Conservation (phyloP, 768 basidiomycete genomes). For the Boletus barrowsii region DNA sequence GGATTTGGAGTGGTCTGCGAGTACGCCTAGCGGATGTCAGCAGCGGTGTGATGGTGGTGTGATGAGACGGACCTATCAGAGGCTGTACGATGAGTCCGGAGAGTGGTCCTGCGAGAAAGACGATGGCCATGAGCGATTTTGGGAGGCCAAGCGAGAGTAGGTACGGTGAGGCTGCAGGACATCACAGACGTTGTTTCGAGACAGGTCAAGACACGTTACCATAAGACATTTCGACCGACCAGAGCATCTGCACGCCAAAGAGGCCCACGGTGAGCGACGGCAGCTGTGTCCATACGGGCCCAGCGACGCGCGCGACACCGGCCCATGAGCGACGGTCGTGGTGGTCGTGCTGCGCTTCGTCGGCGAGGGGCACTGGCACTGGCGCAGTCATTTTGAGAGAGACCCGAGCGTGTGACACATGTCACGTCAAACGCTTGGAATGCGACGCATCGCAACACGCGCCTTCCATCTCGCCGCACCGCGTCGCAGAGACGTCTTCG, state of each 20-base stretch:
- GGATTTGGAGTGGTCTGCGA: slow-evolving; percentile 83
- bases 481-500: slow-evolving; percentile 37
- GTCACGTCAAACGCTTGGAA: neutral
- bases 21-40: slow-evolving; percentile 39
- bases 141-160: slow-evolving; percentile 84
- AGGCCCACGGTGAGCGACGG: slow-evolving; percentile 75
- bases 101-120: slow-evolving; percentile 89
- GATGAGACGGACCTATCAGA: slow-evolving; percentile 58
- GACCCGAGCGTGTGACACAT: neutral
- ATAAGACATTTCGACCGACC: slow-evolving; percentile 95
- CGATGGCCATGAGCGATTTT: slow-evolving; percentile 83
- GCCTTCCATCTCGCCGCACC: slow-evolving; percentile 16
- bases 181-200: neutral
- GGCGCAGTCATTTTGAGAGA: slow-evolving; percentile 50
- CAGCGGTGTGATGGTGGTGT: neutral
- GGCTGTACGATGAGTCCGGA: slow-evolving; percentile 92
- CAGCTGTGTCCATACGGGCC: slow-evolving; percentile 64
- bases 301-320: slow-evolving; percentile 58
- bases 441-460: slow-evolving; percentile 8
- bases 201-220: slow-evolving; percentile 35
- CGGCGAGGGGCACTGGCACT: slow-evolving; percentile 42
- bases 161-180: slow-evolving; percentile 70
- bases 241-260: slow-evolving; percentile 83
- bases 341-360: slow-evolving; percentile 38
- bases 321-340: slow-evolving; percentile 37